A percentile compares a stretch with the other conserved stretches of the same genome.
These are phyloP conservation scores for Microdochium paspali DNA, from an alignment of 2,329 filamentous ascomycete genomes.

Conservation along the genomic window DNA sequence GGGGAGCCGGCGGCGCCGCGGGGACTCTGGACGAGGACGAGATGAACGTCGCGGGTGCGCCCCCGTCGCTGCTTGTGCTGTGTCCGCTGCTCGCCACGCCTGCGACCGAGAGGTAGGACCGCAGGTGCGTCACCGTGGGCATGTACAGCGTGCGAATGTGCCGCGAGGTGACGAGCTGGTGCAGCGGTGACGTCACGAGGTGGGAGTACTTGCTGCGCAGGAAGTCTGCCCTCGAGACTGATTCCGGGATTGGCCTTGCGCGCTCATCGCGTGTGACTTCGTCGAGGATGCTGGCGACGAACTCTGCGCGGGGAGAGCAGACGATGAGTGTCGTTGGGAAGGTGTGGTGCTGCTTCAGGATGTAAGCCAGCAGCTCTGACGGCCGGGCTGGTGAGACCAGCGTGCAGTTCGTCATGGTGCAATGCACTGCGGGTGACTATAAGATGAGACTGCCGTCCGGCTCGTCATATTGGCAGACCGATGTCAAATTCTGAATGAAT, in stretches of 20 bases:
- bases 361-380: conserved; percentile 53
- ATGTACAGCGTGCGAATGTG: conserved; percentile 64
- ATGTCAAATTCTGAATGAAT: neutral
- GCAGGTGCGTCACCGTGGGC: conserved; percentile 66
- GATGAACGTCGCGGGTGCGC: neutral
- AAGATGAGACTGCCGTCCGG: neutral
- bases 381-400: conserved; percentile 44
- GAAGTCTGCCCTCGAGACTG: conserved; percentile 1
- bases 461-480: neutral
- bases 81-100: conserved; percentile 8
- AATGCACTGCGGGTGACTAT: neutral
- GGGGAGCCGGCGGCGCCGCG: conserved; percentile 20
- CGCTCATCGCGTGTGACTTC: conserved; percentile 25
- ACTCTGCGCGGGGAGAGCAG: conserved; percentile 55
- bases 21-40: neutral
- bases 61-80: no score
- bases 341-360: conserved; percentile 42
- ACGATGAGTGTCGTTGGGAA: conserved; percentile 60
- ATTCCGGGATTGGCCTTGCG: conserved; percentile 1
- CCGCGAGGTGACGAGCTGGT: conserved; percentile 58
- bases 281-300: conserved; percentile 48
- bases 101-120: conserved; percentile 61
- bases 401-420: conserved; percentile 7
- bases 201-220: conserved; percentile 17
- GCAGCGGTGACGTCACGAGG: conserved; percentile 56